phyloP scores from a whole-genome alignment of 352 stramenopile genomes.

The Pythium vanterpoolii region DNA sequence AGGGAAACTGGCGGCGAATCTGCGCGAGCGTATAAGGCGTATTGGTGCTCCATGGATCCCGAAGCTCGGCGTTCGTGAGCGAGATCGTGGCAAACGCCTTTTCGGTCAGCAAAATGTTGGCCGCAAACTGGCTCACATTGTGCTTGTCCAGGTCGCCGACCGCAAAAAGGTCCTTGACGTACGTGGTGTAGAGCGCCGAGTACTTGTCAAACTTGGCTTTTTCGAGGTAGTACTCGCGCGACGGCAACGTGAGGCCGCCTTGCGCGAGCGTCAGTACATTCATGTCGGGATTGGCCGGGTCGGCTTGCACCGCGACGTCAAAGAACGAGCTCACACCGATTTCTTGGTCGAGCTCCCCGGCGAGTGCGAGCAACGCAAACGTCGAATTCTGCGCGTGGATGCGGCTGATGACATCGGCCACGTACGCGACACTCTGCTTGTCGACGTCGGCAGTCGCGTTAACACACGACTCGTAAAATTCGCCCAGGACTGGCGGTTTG shows the following conservation, averaged over 20 bases:
- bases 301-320: conserved; percentile 35
- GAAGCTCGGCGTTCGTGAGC: conserved; percentile 81
- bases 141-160: conserved; percentile 35
- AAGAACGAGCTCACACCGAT: conserved; percentile 54
- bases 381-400: conserved; percentile 43
- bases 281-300: conserved; percentile 38
- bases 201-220: conserved; percentile 36
- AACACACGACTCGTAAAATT: conserved; percentile 61
- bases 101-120: conserved; percentile 64
- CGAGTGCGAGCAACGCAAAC: conserved; percentile 34
- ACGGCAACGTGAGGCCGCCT: conserved; percentile 59
- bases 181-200: conserved; percentile 40
- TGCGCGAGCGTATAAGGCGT: conserved; percentile 79
- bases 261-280: conserved; percentile 52
- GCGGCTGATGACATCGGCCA: conserved; percentile 33
- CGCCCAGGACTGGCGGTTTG: conserved; percentile 51
- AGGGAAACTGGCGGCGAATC: conserved; percentile 46
- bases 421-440: conserved; percentile 29
- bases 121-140: conserved; percentile 36
- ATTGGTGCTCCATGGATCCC: conserved; percentile 83
- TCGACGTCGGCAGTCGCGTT: conserved; percentile 36
- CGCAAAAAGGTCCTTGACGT: conserved; percentile 44
- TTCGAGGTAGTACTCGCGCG: conserved; percentile 60
- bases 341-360: conserved; percentile 42
- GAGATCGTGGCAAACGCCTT: conserved; percentile 76